Conservation (phyloP, 2,329 filamentous ascomycete species). For the Fusarium chaquense region DNA sequence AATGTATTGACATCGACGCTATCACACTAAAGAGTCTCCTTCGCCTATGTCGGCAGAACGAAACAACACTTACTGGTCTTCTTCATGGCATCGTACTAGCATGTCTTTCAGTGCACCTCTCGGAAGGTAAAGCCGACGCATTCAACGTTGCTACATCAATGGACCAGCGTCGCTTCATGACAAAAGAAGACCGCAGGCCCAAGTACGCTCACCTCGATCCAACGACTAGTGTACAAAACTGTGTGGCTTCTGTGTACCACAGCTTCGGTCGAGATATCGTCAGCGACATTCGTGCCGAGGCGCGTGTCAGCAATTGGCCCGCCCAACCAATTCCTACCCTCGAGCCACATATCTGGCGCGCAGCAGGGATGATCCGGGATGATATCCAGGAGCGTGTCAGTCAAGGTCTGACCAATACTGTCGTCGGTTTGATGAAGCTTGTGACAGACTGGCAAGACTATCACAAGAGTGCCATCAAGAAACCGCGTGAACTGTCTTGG, state of each 20-base stretch:
- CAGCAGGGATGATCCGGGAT: background rate
- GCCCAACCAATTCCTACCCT: background rate
- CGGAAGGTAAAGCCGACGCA: background rate
- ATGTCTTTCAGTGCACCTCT: background rate
- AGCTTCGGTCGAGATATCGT: background rate
- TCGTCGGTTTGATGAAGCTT: background rate
- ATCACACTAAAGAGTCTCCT: background rate
- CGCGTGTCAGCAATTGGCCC: slow-evolving; percentile 1
- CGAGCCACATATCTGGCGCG: slow-evolving; percentile 5
- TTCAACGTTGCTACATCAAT: slow-evolving; percentile 3
- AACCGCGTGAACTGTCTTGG: slow-evolving; percentile 13
- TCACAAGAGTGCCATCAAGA: background rate
- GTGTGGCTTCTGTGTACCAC: background rate
- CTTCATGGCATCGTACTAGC: background rate
- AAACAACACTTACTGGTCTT: slow-evolving; percentile 8
- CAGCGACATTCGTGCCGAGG: background rate
- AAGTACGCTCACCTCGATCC: background rate
- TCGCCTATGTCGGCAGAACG: background rate
- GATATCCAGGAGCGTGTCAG: background rate
- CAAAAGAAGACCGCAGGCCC: background rate
- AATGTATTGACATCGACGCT: fast-evolving
- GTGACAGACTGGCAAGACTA: slow-evolving; percentile 13
- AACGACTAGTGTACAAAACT: background rate
- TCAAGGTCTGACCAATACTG: background rate
- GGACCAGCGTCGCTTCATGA: background rate